These are phyloP conservation scores for Coniosporium tulheliwenetii DNA, from an alignment of 2,329 filamentous ascomycete species.

Conservation along the genomic window DNA sequence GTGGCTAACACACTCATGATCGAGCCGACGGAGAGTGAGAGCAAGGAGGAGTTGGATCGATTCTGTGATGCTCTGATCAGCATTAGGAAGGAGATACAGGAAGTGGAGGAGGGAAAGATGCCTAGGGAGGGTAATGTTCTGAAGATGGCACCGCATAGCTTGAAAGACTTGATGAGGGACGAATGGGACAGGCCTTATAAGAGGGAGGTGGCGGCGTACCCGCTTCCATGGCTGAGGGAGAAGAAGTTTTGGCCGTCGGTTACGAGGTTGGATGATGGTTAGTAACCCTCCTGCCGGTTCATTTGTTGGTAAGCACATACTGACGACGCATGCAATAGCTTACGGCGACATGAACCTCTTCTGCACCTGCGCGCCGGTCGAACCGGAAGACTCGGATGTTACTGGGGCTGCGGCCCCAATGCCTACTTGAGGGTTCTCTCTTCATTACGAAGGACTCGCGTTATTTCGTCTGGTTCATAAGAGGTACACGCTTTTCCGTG, in stretches of 20 bases:
- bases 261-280: slow-evolving; percentile 74
- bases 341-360: slow-evolving; percentile 88
- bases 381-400: slow-evolving; percentile 15
- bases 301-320: slow-evolving; percentile 11
- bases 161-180: slow-evolving; percentile 58
- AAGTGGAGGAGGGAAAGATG: slow-evolving; percentile 63
- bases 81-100: slow-evolving; percentile 72
- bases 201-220: slow-evolving; percentile 74
- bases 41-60: slow-evolving; percentile 79
- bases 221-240: slow-evolving; percentile 64
- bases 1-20: slow-evolving; percentile 96
- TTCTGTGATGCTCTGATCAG: slow-evolving; percentile 82
- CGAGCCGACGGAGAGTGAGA: slow-evolving; percentile 89
- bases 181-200: slow-evolving; percentile 76
- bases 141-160: slow-evolving; percentile 77
- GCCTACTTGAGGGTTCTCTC: background rate
- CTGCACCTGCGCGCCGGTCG: slow-evolving; percentile 83
- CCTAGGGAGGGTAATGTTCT: slow-evolving; percentile 68
- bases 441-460: too few relatives aligned
- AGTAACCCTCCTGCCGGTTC: slow-evolving; percentile 20
- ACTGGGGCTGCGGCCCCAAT: background rate
- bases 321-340: slow-evolving; percentile 30
- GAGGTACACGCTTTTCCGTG: too few relatives aligned
- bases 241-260: slow-evolving; percentile 98
- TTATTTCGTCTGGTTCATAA: too few relatives aligned